phyloP scores from a whole-genome alignment of 257 asterid species.

The Ligustrum vulgare region DNA sequence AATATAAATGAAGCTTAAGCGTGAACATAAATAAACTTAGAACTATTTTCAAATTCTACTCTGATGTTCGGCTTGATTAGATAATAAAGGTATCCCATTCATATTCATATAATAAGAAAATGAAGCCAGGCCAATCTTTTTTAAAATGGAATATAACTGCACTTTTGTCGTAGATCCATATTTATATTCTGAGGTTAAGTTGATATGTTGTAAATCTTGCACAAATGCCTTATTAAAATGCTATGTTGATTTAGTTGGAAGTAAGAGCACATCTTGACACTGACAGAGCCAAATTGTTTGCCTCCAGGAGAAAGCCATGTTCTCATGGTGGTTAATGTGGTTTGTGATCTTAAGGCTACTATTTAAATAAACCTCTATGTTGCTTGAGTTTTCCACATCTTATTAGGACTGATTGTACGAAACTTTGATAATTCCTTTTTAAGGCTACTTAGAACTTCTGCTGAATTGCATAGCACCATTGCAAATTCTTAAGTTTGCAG shows the following conservation, averaged over 20 bases:
- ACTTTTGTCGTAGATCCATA: background rate
- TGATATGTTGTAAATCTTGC: background rate
- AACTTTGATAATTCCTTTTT: background rate
- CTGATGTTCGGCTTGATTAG: background rate
- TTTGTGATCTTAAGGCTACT: too few species aligned
- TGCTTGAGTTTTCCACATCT: background rate
- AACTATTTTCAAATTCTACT: background rate
- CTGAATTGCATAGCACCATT: conserved; percentile 2
- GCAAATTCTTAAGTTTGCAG: conserved; percentile 9
- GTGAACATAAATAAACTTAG: background rate
- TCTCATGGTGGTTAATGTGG: too few species aligned
- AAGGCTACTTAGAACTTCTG: conserved; percentile 7
- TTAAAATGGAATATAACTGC: background rate
- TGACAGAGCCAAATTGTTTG: background rate
- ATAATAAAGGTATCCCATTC: background rate
- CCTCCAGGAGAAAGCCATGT: too few species aligned
- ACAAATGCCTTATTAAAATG: background rate
- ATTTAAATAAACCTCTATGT: background rate
- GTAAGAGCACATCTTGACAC: background rate
- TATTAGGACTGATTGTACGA: background rate
- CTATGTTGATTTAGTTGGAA: conserved; percentile 4
- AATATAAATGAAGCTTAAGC: background rate
- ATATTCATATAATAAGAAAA: background rate
- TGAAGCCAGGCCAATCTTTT: background rate
- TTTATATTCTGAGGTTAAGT: background rate